These are phyloP conservation scores for Suhomyces canberraensis DNA, from an alignment of 805 yeast species.

Conservation along the genomic window DNA sequence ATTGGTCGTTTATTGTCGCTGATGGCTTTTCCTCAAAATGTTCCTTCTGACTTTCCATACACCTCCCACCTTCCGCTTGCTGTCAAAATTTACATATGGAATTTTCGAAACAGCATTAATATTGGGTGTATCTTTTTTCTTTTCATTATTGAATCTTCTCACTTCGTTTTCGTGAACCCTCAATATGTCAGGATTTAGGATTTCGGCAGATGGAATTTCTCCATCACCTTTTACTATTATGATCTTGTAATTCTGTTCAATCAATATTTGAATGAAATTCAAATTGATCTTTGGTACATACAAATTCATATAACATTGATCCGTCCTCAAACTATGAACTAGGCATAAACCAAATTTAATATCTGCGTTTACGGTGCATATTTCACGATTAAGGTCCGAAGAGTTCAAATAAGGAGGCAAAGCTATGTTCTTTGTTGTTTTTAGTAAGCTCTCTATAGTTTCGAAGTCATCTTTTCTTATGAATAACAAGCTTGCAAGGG, in stretches of 20 bases:
- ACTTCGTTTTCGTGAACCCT: conserved; percentile 18
- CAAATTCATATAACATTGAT: conserved; percentile 43
- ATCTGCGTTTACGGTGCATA: neutral
- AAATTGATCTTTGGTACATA: conserved; percentile 47
- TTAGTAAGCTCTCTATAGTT: too few species aligned
- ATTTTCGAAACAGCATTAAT: conserved; percentile 1
- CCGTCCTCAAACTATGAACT: conserved; percentile 60
- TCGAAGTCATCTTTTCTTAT: conserved; percentile 19
- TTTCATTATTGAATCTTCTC: conserved; percentile 11
- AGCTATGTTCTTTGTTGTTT: neutral
- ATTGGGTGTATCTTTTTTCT: neutral
- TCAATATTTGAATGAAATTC: conserved; percentile 5
- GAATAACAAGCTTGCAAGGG: conserved; percentile 38
- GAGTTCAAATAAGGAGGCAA: conserved; percentile 20
- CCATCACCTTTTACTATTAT: conserved; percentile 61
- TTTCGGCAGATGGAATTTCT: conserved; percentile 60
- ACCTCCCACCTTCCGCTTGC: conserved; percentile 46
- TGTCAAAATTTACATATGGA: conserved; percentile 27
- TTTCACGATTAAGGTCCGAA: conserved; percentile 9
- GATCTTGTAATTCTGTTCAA: conserved; percentile 23
- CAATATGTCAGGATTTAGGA: conserved; percentile 31
- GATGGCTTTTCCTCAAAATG: conserved; percentile 38
- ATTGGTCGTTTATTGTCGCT: too few species aligned
- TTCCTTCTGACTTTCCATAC: conserved; percentile 59
- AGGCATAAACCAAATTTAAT: conserved; percentile 52